Evolutionary conservation across 768 basidiomycete genomes (phyloP).

Genomic region (Tricholoma sp.): DNA sequence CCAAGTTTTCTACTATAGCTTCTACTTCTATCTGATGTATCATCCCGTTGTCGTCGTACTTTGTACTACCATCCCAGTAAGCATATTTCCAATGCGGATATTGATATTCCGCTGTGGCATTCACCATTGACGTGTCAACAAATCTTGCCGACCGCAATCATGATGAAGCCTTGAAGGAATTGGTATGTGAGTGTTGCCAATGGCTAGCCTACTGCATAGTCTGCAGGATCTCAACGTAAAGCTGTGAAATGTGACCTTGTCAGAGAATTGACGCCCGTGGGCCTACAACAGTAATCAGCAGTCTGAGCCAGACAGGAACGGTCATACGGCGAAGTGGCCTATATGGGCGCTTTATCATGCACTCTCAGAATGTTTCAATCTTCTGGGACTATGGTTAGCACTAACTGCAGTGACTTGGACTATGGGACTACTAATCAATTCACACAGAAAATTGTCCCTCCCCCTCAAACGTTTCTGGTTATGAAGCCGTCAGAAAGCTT

Average conservation of each 20-base stretch:
- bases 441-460: constrained; percentile 37
- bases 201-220: too few species aligned
- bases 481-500: constrained; percentile 40
- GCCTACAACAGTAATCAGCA: neutral
- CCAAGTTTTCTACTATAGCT: neutral
- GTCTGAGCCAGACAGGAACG: neutral
- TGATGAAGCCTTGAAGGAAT: too few species aligned
- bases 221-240: too few species aligned
- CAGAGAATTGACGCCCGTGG: neutral
- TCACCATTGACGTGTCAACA: too few species aligned
- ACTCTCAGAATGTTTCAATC: constrained; percentile 31
- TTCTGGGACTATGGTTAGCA: constrained; percentile 38
- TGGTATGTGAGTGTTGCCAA: too few species aligned
- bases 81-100: too few species aligned
- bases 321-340: neutral
- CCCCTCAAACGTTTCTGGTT: constrained; percentile 36
- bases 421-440: too few species aligned
- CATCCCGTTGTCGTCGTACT: too few species aligned
- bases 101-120: too few species aligned
- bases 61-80: too few species aligned
- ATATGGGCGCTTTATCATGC: neutral
- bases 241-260: too few species aligned
- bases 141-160: too few species aligned
- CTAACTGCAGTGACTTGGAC: neutral
- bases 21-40: neutral